Evolutionary conservation across 768 basidiomycete species (phyloP).

Genomic region (Psilocybe tampanensis): DNA sequence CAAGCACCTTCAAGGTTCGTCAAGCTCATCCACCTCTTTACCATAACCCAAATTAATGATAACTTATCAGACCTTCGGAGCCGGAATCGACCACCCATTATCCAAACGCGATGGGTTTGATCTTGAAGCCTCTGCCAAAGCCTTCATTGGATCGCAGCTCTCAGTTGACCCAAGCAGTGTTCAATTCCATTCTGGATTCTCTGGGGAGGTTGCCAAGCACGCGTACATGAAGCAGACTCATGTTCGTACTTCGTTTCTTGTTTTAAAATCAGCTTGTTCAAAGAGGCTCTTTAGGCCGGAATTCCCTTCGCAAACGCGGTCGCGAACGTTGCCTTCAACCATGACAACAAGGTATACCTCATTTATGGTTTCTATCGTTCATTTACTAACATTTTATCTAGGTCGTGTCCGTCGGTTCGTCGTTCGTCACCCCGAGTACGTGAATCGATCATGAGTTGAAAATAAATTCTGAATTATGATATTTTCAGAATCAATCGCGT

Average conservation of each 20-base stretch:
- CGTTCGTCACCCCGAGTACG: conserved; percentile 47
- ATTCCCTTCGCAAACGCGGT: conserved; percentile 41
- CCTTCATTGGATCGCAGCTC: conserved; percentile 27
- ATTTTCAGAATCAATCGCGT: conserved; percentile 29
- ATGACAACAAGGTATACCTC: conserved; percentile 33
- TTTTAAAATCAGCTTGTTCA: neutral
- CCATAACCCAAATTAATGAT: neutral
- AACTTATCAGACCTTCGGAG: conserved; percentile 28
- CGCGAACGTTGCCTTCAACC: conserved; percentile 46
- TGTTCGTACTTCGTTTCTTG: conserved; percentile 18
- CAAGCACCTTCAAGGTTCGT: conserved; percentile 35
- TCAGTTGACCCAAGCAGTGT: conserved; percentile 21
- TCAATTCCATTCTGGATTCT: conserved; percentile 27
- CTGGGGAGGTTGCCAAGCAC: conserved; percentile 25
- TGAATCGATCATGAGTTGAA: no score
- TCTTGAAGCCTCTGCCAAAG: conserved; percentile 25
- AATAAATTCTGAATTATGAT: no score
- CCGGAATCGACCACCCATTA: conserved; percentile 32
- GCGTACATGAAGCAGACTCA: conserved; percentile 30
- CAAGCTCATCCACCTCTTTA: neutral
- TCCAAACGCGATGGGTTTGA: conserved; percentile 24
- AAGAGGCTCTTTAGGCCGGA: conserved; percentile 9
- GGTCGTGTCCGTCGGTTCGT: conserved; percentile 44
- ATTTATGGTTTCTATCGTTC: neutral
- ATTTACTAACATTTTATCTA: neutral